Percentiles rank a stretch among this genome's conserved stretches.
phyloP scores from a whole-genome alignment of 2,329 filamentous ascomycete species.

The Fusarium paranaense region DNA sequence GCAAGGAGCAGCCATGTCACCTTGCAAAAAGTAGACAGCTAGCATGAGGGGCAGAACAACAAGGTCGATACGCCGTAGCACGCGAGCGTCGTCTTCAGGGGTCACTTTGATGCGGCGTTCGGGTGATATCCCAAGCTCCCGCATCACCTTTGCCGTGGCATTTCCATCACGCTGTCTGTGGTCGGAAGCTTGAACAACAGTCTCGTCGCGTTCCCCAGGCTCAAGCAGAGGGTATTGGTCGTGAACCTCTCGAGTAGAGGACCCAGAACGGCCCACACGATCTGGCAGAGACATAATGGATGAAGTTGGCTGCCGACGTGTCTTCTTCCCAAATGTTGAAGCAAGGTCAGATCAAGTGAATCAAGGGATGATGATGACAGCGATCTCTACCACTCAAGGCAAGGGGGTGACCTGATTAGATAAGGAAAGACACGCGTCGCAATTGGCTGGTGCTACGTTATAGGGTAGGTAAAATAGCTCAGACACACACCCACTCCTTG shows the following conservation, averaged over 20 bases:
- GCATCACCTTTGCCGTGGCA: constrained; percentile 15
- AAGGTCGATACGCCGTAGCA: constrained; percentile 30
- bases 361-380: neutral
- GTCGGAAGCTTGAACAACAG: neutral
- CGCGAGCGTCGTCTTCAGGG: constrained; percentile 35
- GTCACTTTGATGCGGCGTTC: constrained; percentile 34
- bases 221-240: constrained; percentile 15
- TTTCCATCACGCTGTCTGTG: neutral
- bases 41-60: constrained; percentile 37
- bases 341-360: neutral
- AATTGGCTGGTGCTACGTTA: neutral
- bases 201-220: constrained; percentile 13
- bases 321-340: neutral
- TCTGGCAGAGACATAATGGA: neutral
- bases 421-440: neutral
- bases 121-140: constrained; percentile 21
- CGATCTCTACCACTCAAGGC: neutral
- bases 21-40: constrained; percentile 34
- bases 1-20: neutral
- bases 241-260: neutral
- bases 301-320: neutral
- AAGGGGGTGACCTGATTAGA: neutral
- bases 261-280: neutral
- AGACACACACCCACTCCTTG: neutral
- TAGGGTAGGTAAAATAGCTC: neutral